Evolutionary conservation across 2,329 filamentous ascomycete species (phyloP), one percentile per base, ranked within the genome.

Genomic region (Alternaria dauci): DNA sequence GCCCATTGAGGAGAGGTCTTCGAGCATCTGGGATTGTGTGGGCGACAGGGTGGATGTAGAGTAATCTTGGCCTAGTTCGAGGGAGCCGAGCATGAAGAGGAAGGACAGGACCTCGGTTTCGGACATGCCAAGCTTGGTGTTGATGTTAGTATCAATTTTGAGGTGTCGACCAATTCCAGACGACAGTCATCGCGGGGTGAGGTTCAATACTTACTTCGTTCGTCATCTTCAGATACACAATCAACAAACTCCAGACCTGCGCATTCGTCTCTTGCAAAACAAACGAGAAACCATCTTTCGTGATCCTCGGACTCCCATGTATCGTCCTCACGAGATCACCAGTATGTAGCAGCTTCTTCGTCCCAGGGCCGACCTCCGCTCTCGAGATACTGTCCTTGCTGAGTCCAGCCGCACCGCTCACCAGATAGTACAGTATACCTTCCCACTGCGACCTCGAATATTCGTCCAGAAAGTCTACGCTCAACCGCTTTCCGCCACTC

Each of bases 81-180:
- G 88, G 53, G 91, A 96, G 46, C 94, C 94, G 28, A 99, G 89
- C 75, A 97, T 91, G 79, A 99, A 98, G 69, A 99, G 88, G 77
- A 99, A 99, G 7, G 92, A 94, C 6, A 99, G 87, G 76, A 98
- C 94, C 74, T 99, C 95, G 48, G 97, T 93, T 60, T 91, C 89
- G 68, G 97, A 93, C 84, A 97, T 90, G 32, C 87, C 86, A 16
- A 91, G 83, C 72, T 85, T 44, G 6, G n/a, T 30, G 4, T 7
- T 25, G 0, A 9, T 38, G 46, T 67, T 28, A 66, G 58, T 0
- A 30, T 12, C 28, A 8, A 11, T 30, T 30, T 12, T 11, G 28
- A 30, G 28, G 28, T 30, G 28, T 30, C 0, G 28, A 11, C 28
- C 11, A 8, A 3, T 30, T 30, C 28, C 28, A 11, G 28, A 11